Evolutionary conservation across 2,329 filamentous ascomycete genomes (phyloP).

Genomic region (Didymella keratinophila): DNA sequence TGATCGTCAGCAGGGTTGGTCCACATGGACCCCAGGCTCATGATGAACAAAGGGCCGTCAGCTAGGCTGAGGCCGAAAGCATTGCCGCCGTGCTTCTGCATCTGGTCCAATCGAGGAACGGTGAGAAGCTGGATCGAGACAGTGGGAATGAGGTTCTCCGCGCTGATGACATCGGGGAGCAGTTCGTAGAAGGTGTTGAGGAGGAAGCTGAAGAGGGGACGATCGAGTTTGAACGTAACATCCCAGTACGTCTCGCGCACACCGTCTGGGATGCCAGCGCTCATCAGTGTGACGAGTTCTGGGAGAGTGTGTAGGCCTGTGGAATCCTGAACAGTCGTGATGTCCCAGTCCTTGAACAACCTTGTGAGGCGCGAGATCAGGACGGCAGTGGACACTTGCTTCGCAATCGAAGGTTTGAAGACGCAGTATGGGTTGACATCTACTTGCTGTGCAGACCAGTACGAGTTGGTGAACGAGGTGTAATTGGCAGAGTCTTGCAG

Average conservation of each 20-base stretch:
- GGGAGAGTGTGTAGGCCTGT: neutral
- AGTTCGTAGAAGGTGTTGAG: constrained; percentile 34
- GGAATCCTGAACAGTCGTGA: neutral
- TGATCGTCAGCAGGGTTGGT: neutral
- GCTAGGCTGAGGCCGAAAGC: constrained; percentile 38
- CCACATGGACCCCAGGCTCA: constrained; percentile 21
- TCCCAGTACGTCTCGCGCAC: constrained; percentile 40
- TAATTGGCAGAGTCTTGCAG: constrained; percentile 31
- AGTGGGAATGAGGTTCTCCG: constrained; percentile 25
- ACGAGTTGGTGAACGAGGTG: constrained; percentile 28
- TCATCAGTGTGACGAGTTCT: neutral
- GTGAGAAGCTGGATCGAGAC: constrained; percentile 43
- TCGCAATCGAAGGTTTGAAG: constrained; percentile 34
- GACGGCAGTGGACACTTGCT: constrained; percentile 31
- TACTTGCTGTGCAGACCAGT: constrained; percentile 40
- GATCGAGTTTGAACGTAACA: constrained; percentile 35
- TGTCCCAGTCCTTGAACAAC: constrained; percentile 16
- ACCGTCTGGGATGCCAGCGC: constrained; percentile 14
- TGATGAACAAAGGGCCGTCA: constrained; percentile 33
- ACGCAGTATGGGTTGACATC: constrained; percentile 37
- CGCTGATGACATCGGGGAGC: constrained; percentile 31
- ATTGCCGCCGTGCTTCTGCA: constrained; percentile 43
- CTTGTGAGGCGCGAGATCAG: constrained; percentile 34
- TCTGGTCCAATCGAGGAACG: constrained; percentile 28
- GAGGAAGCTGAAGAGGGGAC: constrained; percentile 27